Conservation (phyloP, 1,284 basidiomycete species). For the Cryptococcus depauperatus region DNA sequence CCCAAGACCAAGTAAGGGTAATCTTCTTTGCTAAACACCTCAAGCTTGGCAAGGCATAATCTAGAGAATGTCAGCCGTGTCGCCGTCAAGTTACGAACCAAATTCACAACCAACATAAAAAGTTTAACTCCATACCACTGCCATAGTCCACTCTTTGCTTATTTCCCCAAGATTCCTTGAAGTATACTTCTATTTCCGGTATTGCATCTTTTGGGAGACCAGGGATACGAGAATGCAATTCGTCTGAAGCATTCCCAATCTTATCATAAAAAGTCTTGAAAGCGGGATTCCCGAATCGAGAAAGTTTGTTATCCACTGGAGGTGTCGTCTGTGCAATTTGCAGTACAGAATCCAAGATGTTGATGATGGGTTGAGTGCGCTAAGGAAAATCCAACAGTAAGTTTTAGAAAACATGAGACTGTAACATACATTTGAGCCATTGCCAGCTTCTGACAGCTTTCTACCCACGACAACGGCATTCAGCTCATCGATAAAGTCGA, state of each 20-base stretch:
- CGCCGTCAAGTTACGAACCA: neutral
- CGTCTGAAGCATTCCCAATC: conserved; percentile 50
- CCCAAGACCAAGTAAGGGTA: conserved; percentile 68
- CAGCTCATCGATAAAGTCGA: conserved; percentile 65
- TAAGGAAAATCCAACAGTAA: conserved; percentile 34
- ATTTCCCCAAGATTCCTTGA: conserved; percentile 86
- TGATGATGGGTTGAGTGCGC: conserved; percentile 58
- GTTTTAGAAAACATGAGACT: neutral
- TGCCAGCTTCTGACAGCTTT: conserved; percentile 62
- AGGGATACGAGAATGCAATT: conserved; percentile 53
- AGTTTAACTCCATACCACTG: conserved; percentile 98
- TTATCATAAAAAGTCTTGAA: conserved; percentile 87
- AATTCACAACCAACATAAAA: conserved; percentile 88
- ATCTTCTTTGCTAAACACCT: conserved; percentile 60
- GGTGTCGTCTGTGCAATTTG: conserved; percentile 62
- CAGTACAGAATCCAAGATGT: conserved; percentile 62
- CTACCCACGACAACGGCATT: conserved; percentile 70
- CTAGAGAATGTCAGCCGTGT: conserved; percentile 45
- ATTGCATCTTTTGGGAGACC: conserved; percentile 55
- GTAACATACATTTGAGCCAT: conserved; percentile 51
- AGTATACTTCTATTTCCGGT: conserved; percentile 67
- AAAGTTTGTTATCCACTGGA: conserved; percentile 80
- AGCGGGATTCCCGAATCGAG: conserved; percentile 94
- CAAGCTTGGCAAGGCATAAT: conserved; percentile 69
- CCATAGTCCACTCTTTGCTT: conserved; percentile 92